These are phyloP conservation scores for Arthroderma uncinatum DNA, from an alignment of 2,329 filamentous ascomycete species.

Conservation along the genomic window DNA sequence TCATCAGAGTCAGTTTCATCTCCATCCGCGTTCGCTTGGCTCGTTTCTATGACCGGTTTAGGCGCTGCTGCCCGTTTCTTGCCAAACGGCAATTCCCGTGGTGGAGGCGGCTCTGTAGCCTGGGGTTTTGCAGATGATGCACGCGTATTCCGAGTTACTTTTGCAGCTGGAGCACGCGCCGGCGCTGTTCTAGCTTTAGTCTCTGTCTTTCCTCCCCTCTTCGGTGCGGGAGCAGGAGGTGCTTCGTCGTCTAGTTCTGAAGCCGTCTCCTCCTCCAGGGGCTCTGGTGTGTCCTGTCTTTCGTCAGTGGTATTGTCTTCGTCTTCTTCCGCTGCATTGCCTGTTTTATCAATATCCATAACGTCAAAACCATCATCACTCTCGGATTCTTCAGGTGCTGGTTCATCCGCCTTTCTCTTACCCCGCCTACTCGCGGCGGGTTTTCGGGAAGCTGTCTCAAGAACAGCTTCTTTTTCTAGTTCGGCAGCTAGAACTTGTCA, in stretches of 20 bases:
- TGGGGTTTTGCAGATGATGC: background rate
- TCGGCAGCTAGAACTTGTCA: conserved; percentile 19
- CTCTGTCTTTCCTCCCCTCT: background rate
- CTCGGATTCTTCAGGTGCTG: conserved; percentile 16
- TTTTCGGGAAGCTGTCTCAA: conserved; percentile 8
- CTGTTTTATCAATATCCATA: conserved; percentile 26
- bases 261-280: conserved; percentile 26
- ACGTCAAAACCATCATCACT: conserved; percentile 29
- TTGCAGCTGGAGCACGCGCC: background rate
- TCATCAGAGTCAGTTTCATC: conserved; percentile 30
- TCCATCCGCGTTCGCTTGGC: conserved; percentile 9
- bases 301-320: conserved; percentile 15
- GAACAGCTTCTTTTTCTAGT: conserved; percentile 18
- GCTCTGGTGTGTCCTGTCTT: conserved; percentile 22
- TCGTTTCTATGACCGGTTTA: conserved; percentile 8
- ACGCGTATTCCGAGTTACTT: background rate
- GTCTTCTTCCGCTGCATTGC: conserved; percentile 5
- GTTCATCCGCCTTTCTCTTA: conserved; percentile 24
- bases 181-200: background rate
- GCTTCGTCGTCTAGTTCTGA: conserved; percentile 22
- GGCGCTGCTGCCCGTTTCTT: conserved; percentile 12
- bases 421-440: conserved; percentile 13
- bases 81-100: conserved; percentile 33
- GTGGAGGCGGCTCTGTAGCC: conserved; percentile 26
- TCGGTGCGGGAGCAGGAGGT: background rate